Evolutionary conservation across 1,139 yeast genomes (phyloP), one percentile per base, ranked within the genome.

Genomic region (Nadsonia commutata): DNA sequence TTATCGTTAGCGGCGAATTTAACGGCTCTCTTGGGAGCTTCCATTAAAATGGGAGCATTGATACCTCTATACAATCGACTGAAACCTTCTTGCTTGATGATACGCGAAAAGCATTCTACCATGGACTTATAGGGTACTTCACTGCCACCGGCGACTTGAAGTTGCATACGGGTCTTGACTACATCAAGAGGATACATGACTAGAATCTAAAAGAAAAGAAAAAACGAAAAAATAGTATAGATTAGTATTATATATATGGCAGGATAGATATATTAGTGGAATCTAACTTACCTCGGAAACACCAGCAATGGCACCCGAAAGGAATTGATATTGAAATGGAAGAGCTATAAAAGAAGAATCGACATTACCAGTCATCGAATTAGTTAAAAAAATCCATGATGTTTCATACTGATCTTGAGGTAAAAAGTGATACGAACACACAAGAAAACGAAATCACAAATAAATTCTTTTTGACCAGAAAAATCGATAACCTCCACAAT

Each of bases 121-220:
- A 94, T 84, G 56, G 96, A 95, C 43, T 68, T 70, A 66, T 88
- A 88, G 42, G 75, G 76, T 46, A 75, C 72, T 38, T 75, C 72
- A 46, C 78, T 84, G 13, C 66, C 59, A 17, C 62, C 63, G 20
- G 52, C 49, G 36, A 79, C 82, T 59, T 79, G 85, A 59, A 93
- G 72, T 66, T 90, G 99, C 66, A 90, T 90, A 66, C 98, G 78
- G 38, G 98, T 93, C 72, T 90, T 93, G 59, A 93, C 96, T 50
- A 90, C 96, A 63, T 93, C 98, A 58, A 90, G 71, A 41, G 99
- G 99, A 63, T 90, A 90, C 98, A 90, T 90, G 52, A 86, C 90
- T 59, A 90, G 72, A 63, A 93, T 85, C 71, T 62, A 39, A 11
- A 22, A 21, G 6, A 21, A 21, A 21, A 21, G 23, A 21, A 21